Evolutionary conservation across 345 rosid genomes (phyloP), one percentile per base, ranked within the genome.

Genomic region (Citrus glauca): DNA sequence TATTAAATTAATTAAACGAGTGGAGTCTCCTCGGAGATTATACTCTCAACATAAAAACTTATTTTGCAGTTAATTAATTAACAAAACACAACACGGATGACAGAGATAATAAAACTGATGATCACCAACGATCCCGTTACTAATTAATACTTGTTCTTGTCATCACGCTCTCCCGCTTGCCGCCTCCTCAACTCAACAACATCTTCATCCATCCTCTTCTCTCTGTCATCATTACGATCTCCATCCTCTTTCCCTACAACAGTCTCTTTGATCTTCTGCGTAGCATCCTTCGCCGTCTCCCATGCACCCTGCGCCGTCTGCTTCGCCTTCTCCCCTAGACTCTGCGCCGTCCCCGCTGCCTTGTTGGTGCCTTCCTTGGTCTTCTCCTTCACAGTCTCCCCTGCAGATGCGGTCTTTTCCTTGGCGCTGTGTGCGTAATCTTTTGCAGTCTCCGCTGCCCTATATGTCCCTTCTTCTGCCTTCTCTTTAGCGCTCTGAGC

Each of bases 211-310:
- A 66, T 72, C 45, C 14, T 79, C 81, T 73, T 69, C 67, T 59
- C 61, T 16, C 45, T 69, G 1, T 55, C 70, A 56, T 20, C 71
- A 1, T 82, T 75, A 0, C 50, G 50, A 45, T 53, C 70, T 30
- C 20, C 77, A 1, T 78, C 77, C 27, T 69, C 78, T 61, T 84
- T 82, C 9, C 89, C 89, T 1, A 80, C 85, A 27, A 80, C 82
- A 1, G 84, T 84, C 83, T 88, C 88, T 76, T 83, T 86, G 8
- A 83, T 83, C 86, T 86, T 88, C 66, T 82, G 78, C 2, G 84
- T 70, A 2, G 86, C 79, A 2, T 64, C 87, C 66, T 84, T 82
- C 1, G 87, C 83, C 0, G 77, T 71, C 13, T 78, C 85, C 87
- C 80, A 83, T 0, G 85, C 84, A 6, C 75, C 80, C 11, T 72